Conservation (phyloP, 306 rosid genomes). For the Corylus americana region DNA sequence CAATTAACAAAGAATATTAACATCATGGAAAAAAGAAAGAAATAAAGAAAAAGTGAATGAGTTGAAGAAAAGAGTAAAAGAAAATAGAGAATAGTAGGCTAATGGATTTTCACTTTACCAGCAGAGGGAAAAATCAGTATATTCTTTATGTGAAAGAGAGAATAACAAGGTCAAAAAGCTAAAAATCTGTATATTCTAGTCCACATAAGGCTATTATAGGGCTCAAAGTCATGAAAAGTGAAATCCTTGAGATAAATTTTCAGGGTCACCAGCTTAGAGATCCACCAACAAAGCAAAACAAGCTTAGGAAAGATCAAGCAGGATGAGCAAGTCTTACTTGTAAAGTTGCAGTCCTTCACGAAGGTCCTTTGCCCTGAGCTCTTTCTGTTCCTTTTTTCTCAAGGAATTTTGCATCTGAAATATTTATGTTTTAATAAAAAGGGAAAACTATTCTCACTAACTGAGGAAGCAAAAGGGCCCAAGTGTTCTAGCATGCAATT, state of each 20-base stretch:
- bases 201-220: not conserved
- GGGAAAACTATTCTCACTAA: not conserved
- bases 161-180: not conserved
- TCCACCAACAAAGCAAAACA: constrained; percentile 13
- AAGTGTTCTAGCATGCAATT: constrained; percentile 26
- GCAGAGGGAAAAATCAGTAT: constrained; percentile 6
- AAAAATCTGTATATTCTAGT: too few species aligned
- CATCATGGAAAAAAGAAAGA: not conserved
- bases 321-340: constrained; percentile 48
- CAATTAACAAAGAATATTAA: constrained; percentile 18
- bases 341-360: constrained; percentile 82
- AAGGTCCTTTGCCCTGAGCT: constrained; percentile 60
- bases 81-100: not conserved
- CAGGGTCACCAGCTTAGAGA: not conserved
- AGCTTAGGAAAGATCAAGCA: constrained; percentile 16
- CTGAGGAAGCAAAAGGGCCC: constrained; percentile 16
- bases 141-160: not conserved
- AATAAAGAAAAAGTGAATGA: not conserved
- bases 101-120: not conserved
- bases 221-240: not conserved
- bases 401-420: constrained; percentile 83
- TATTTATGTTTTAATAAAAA: constrained; percentile 4
- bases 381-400: constrained; percentile 78
- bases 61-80: not conserved
- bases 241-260: not conserved